phyloP scores from a whole-genome alignment of 1,284 basidiomycete species.

The Tilletia caries region DNA sequence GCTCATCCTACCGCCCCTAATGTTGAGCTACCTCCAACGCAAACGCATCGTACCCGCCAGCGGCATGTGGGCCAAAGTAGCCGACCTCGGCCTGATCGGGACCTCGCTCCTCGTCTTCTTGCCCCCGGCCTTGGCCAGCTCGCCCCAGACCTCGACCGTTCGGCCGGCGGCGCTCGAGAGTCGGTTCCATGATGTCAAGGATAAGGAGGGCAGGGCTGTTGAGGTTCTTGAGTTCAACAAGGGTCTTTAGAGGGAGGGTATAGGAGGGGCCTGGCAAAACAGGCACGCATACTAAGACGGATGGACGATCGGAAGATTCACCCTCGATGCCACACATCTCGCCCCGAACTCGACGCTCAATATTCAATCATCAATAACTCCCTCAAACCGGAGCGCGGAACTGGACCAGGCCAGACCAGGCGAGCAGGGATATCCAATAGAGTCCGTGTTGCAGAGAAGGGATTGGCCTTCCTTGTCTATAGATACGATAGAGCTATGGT shows the following conservation, averaged over 20 bases:
- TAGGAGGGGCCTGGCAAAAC: too few relatives aligned
- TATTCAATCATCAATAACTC: too few relatives aligned
- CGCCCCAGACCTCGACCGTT: constrained; percentile 58
- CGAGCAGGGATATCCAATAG: too few relatives aligned
- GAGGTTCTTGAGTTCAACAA: constrained; percentile 59
- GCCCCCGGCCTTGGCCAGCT: constrained; percentile 61
- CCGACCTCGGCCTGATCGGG: constrained; percentile 54
- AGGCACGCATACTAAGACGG: too few relatives aligned
- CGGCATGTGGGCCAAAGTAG: constrained; percentile 27
- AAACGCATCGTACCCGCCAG: constrained; percentile 28
- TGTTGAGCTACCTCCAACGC: constrained; percentile 56
- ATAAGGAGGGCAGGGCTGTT: constrained; percentile 45
- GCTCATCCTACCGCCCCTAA: constrained; percentile 59
- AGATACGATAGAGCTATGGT: background rate
- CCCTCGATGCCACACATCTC: too few relatives aligned
- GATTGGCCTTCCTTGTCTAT: background rate
- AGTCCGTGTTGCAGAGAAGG: background rate
- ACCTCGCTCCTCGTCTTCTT: constrained; percentile 59
- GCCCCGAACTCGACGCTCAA: too few relatives aligned
- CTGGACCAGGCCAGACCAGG: too few relatives aligned
- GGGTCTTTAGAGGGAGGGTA: constrained; percentile 53
- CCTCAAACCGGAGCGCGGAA: too few relatives aligned
- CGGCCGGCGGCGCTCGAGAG: constrained; percentile 55
- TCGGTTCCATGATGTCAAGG: constrained; percentile 50
- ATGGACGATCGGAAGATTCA: too few relatives aligned